These are phyloP conservation scores for Heimioporus retisporus DNA, from an alignment of 1,284 basidiomycete species.

Conservation along the genomic window DNA sequence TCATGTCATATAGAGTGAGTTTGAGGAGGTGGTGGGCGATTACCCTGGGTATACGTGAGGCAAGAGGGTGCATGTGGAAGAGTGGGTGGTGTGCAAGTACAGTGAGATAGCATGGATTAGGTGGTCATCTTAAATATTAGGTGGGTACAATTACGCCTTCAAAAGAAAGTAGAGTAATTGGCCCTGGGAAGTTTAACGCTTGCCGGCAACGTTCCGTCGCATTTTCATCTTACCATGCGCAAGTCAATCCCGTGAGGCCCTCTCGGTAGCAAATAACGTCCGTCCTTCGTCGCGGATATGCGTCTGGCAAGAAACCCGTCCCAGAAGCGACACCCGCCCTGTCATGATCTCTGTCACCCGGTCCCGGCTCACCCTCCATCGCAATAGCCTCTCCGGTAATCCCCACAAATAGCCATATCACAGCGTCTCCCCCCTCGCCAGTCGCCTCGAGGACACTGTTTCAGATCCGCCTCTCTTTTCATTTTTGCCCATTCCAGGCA, in stretches of 20 bases:
- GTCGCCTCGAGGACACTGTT: slow-evolving; percentile 40
- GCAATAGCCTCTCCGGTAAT: too few species aligned
- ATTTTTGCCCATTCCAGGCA: slow-evolving; percentile 38
- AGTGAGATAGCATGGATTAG: too few species aligned
- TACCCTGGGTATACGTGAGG: not conserved
- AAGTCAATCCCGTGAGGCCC: slow-evolving; percentile 41
- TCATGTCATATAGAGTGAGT: slow-evolving; percentile 28
- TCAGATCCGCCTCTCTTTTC: slow-evolving; percentile 39
- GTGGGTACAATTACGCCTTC: too few species aligned
- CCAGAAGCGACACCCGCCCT: slow-evolving; percentile 26
- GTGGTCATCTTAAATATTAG: too few species aligned
- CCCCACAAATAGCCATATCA: too few species aligned
- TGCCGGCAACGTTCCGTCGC: slow-evolving; percentile 43
- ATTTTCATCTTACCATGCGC: slow-evolving; percentile 40
- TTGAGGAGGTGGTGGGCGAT: slow-evolving; percentile 10
- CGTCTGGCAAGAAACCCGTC: slow-evolving; percentile 13
- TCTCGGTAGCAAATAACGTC: slow-evolving; percentile 52
- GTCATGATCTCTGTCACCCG: slow-evolving; percentile 13
- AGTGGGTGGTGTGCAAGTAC: too few species aligned
- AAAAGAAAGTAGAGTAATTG: slow-evolving; percentile 42
- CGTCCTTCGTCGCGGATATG: slow-evolving; percentile 8
- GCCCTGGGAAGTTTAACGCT: slow-evolving; percentile 46
- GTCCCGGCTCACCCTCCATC: too few species aligned
- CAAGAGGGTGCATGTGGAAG: too few species aligned
- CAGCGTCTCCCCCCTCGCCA: not conserved